Conservation (phyloP, 2,329 filamentous ascomycete species). For the Microascus cirrosus region DNA sequence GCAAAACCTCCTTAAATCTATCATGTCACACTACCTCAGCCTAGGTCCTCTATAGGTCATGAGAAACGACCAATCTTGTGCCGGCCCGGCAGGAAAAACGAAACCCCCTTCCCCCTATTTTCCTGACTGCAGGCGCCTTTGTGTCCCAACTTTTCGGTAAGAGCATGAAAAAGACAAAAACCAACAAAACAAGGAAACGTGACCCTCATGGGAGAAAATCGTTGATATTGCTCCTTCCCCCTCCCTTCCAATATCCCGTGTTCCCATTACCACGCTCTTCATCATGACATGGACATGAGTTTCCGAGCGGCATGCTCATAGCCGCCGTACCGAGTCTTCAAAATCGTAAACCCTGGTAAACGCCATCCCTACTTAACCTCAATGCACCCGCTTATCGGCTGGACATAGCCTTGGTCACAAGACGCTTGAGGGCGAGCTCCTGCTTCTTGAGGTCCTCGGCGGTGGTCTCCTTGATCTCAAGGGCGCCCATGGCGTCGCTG, state of each 20-base stretch:
- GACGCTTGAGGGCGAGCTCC: conserved; percentile 93
- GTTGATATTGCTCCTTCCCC: conserved; percentile 1
- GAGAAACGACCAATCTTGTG: not conserved
- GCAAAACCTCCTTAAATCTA: not conserved
- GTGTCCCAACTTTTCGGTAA: conserved; percentile 2
- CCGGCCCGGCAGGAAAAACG: not conserved
- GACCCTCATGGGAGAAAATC: not conserved
- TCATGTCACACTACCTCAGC: not conserved
- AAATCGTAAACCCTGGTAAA: not conserved
- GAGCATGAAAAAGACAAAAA: not conserved
- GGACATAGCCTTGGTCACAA: conserved; percentile 97
- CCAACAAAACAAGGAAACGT: not conserved
- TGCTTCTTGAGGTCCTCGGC: conserved; percentile 99
- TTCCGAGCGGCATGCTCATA: not conserved
- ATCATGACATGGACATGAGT: not conserved
- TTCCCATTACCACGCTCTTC: conserved; percentile 2
- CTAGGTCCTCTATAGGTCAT: not conserved
- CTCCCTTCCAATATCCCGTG: conserved; percentile 1
- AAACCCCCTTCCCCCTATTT: not conserved
- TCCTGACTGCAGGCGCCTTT: not conserved
- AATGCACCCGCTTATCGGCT: conserved; percentile 54
- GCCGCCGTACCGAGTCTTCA: not conserved
- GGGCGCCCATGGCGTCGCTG: conserved; percentile 92
- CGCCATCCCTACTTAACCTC: not conserved
- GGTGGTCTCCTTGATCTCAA: conserved; percentile 85